phyloP scores from a whole-genome alignment of 805 yeast genomes.

The Hanseniaspora clermontiae region DNA sequence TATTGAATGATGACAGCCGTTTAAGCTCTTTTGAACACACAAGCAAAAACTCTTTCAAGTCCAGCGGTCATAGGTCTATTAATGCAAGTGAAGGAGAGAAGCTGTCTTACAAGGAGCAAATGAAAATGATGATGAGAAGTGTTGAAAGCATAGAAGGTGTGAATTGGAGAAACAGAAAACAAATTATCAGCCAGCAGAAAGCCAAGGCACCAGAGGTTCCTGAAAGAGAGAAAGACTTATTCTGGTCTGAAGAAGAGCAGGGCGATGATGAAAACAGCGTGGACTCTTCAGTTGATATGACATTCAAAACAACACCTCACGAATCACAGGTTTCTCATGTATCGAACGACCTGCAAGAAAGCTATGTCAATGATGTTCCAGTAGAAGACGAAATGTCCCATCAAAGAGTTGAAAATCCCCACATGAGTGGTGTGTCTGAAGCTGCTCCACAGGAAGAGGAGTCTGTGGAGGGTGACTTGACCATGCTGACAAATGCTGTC shows the following conservation, averaged over 20 bases:
- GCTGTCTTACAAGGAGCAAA: not conserved
- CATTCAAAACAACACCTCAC: not conserved
- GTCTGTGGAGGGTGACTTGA: constrained; percentile 3
- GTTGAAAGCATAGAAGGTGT: constrained; percentile 10
- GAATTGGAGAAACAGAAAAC: constrained; percentile 12
- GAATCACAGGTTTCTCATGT: not conserved
- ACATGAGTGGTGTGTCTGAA: not conserved
- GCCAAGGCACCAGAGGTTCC: constrained; percentile 5
- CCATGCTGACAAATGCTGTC: constrained; percentile 8
- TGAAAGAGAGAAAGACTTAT: constrained; percentile 2
- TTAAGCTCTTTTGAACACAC: not conserved
- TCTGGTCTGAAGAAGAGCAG: constrained; percentile 4
- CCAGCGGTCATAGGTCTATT: not conserved
- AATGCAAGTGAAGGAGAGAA: not conserved
- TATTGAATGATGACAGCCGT: not conserved
- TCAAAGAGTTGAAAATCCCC: not conserved
- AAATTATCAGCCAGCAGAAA: not conserved
- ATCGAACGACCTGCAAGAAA: not conserved
- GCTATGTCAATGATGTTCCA: not conserved
- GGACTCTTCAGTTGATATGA: not conserved
- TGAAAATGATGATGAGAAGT: constrained; percentile 7
- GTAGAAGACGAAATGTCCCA: too few species aligned
- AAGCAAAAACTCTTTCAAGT: not conserved
- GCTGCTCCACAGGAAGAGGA: not conserved
- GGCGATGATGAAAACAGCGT: not conserved